A percentile compares a stretch with the other conserved stretches of the same genome.
These are phyloP conservation scores for Fraxinus baroniana DNA, from an alignment of 305 asterid species.

Conservation along the genomic window DNA sequence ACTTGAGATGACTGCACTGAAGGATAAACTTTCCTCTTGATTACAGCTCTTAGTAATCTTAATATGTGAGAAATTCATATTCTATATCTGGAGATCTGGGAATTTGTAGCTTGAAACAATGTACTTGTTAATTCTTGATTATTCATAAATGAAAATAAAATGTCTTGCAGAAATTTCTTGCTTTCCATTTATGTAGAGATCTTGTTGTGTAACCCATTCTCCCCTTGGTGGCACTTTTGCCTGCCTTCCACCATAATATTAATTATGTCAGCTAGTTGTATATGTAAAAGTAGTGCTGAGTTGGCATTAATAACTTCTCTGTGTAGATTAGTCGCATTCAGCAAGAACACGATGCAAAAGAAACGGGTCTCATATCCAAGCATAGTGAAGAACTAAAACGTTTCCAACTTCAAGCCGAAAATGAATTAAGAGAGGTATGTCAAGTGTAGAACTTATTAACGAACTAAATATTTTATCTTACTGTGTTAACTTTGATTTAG, in stretches of 20 bases:
- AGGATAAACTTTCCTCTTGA: constrained; percentile 7
- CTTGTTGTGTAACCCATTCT: not conserved
- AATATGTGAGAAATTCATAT: not conserved
- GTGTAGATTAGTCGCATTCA: constrained; percentile 60
- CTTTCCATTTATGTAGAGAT: not conserved
- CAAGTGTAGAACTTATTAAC: constrained; percentile 16
- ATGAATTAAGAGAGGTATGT: constrained; percentile 75
- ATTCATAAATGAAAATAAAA: constrained; percentile 2
- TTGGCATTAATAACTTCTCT: constrained; percentile 11
- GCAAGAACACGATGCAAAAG: constrained; percentile 60
- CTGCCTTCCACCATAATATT: constrained; percentile 20
- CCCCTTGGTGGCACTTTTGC: constrained; percentile 1
- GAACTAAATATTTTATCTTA: constrained; percentile 14
- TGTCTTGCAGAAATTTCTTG: not conserved
- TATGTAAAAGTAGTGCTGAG: constrained; percentile 18
- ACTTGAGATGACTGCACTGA: constrained; percentile 2
- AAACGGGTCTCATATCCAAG: constrained; percentile 49
- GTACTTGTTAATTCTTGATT: not conserved
- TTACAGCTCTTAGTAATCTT: constrained; percentile 12
- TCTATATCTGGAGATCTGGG: constrained; percentile 12
- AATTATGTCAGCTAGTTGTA: constrained; percentile 13
- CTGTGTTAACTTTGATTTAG: not conserved
- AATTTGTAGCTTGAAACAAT: constrained; percentile 5
- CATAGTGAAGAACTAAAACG: constrained; percentile 72
- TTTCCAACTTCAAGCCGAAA: constrained; percentile 64